These are phyloP conservation scores for Kondoa subrosea DNA, from an alignment of 768 basidiomycete genomes.

Conservation along the genomic window DNA sequence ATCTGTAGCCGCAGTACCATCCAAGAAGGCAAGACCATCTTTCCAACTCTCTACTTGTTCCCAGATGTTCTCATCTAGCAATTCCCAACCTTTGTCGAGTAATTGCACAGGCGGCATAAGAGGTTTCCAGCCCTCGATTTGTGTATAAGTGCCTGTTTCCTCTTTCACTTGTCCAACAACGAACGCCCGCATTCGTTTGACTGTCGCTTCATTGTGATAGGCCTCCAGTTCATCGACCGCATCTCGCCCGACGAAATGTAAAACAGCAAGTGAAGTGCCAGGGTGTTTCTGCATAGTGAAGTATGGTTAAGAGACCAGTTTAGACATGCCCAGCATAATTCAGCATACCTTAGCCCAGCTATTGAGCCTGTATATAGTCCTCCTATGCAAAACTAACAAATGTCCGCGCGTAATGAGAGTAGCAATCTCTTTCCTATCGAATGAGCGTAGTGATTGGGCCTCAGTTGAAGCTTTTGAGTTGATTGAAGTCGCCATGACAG, in stretches of 20 bases:
- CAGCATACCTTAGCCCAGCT: slow-evolving; percentile 49
- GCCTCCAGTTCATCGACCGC: slow-evolving; percentile 88
- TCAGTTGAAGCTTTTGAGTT: too few relatives aligned
- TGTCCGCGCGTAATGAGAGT: slow-evolving; percentile 17
- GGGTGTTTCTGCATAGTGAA: slow-evolving; percentile 71
- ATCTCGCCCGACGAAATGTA: slow-evolving; percentile 90
- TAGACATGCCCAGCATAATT: too few relatives aligned
- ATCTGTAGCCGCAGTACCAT: not conserved
- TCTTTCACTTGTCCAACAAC: slow-evolving; percentile 50
- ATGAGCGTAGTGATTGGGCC: not conserved
- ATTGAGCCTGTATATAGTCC: slow-evolving; percentile 23
- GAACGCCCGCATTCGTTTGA: slow-evolving; percentile 45
- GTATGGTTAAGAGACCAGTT: too few relatives aligned
- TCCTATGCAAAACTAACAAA: slow-evolving; percentile 19
- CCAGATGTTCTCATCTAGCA: slow-evolving; percentile 22
- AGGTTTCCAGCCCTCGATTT: slow-evolving; percentile 44
- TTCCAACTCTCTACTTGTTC: slow-evolving; percentile 41
- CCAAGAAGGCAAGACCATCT: slow-evolving; percentile 18
- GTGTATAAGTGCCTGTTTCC: slow-evolving; percentile 13
- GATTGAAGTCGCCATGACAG: too few relatives aligned
- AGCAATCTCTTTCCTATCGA: slow-evolving; percentile 12
- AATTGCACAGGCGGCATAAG: slow-evolving; percentile 69
- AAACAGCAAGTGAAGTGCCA: slow-evolving; percentile 68
- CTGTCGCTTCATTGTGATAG: slow-evolving; percentile 53
- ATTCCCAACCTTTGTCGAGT: slow-evolving; percentile 53